These are phyloP conservation scores for Oryza rufipogon DNA, from an alignment of 176 grass and related monocot species.

Conservation along the genomic window DNA sequence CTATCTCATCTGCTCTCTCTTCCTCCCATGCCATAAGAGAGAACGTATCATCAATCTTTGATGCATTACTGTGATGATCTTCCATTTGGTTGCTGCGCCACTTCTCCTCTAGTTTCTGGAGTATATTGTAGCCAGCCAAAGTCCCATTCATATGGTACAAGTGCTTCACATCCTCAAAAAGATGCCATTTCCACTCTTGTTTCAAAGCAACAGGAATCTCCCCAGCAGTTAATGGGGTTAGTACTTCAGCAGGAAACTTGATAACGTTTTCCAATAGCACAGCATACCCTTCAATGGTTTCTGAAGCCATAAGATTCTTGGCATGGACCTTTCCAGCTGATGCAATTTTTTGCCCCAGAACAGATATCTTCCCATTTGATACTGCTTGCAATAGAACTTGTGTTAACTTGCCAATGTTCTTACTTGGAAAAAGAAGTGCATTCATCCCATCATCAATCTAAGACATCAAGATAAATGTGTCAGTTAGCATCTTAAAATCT, in stretches of 20 bases:
- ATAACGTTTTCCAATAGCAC: slow-evolving; percentile 72
- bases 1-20: slow-evolving; percentile 69
- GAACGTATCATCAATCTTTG: slow-evolving; percentile 62
- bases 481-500: slow-evolving; percentile 30
- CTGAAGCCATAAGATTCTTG: slow-evolving; percentile 84
- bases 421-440: slow-evolving; percentile 78
- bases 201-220: slow-evolving; percentile 75
- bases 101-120: slow-evolving; percentile 70
- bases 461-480: slow-evolving; percentile 42
- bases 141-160: slow-evolving; percentile 46
- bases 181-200: slow-evolving; percentile 84
- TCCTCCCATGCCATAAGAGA: slow-evolving; percentile 79
- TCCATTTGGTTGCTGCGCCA: slow-evolving; percentile 61
- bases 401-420: slow-evolving; percentile 60
- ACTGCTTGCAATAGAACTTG: slow-evolving; percentile 59
- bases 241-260: slow-evolving; percentile 69
- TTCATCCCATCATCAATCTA: slow-evolving; percentile 90
- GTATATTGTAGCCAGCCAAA: slow-evolving; percentile 57
- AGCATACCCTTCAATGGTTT: slow-evolving; percentile 81
- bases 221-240: slow-evolving; percentile 52
- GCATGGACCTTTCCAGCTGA: slow-evolving; percentile 68
- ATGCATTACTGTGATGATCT: slow-evolving; percentile 37
- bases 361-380: slow-evolving; percentile 71
- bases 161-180: slow-evolving; percentile 69
- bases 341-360: slow-evolving; percentile 72